Base-by-base conservation (phyloP, 495 filamentous ascomycete species). In the Neurospora sp. region DNA sequence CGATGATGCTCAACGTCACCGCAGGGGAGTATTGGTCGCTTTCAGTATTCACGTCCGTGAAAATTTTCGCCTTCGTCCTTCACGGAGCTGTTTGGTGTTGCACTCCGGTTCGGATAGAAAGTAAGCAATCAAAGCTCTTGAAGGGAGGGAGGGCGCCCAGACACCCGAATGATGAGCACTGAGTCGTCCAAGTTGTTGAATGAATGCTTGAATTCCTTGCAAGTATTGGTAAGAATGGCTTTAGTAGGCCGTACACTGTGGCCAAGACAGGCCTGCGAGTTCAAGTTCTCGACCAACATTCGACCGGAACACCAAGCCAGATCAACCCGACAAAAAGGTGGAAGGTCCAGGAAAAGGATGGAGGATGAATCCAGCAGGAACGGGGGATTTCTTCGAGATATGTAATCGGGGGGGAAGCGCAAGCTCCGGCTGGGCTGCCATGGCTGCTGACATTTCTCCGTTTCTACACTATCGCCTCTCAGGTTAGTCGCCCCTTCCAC, bases 51-150 rank as follows among this genome's bases (percentile, higher is more conserved):
- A 76, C 75, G 73, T 71, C 73, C 45, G 77, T 73, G 71, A 77
- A 82, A 81, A 81, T 72, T 80, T 81, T 74, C 71, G 18, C 42
- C 61, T 42, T 72, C 45, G 61, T 74, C 71, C 72, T 35, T 31
- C 12, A 65, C 53, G 14, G 1, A 65, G 27, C 53, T 65, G 27
- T 65, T 8, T 65, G 22, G 27, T 18, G 27, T 65, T 65, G 53
- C 53, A 65, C 14, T 65, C 27, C 53, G 53, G 53, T 8, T 35
- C 53, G 27, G 53, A 65, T 65, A 65, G 53, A 65, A 65, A 65
- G 53, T 35, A 18, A 7, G 27, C 53, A 61, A 61, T 61, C 53
- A 65, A 35, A 35, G 14, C 7, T 65, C 5, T 31, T 3, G 27
- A 35, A 65, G 16, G 41, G 14, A 44, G 53, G 14, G 27, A 65